phyloP scores from a whole-genome alignment of 768 basidiomycete genomes.

The Leccinum subtestaceum region DNA sequence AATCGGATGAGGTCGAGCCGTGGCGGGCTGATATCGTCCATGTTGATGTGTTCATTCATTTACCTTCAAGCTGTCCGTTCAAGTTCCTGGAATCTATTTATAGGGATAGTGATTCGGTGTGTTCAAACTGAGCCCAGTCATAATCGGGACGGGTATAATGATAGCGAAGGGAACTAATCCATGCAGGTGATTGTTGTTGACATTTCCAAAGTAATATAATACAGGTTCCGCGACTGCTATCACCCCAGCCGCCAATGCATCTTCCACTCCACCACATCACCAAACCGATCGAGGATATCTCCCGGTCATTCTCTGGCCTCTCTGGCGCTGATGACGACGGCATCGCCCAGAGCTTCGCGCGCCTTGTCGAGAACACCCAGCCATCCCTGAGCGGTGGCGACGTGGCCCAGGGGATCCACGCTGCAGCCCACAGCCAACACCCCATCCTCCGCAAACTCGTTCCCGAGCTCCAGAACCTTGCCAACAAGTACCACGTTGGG shows the following conservation, averaged over 20 bases:
- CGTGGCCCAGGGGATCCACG: slow-evolving; percentile 31
- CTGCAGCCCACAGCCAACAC: slow-evolving; percentile 30
- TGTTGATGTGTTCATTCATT: too few relatives aligned
- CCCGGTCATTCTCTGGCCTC: slow-evolving; percentile 11
- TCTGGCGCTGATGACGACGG: slow-evolving; percentile 17
- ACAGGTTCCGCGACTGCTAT: background rate
- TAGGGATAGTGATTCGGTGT: too few relatives aligned
- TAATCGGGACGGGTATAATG: too few relatives aligned
- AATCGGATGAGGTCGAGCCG: too few relatives aligned
- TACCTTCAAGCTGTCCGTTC: too few relatives aligned
- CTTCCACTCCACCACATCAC: slow-evolving; percentile 16
- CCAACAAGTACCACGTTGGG: slow-evolving; percentile 51
- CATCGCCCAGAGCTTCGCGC: slow-evolving; percentile 19
- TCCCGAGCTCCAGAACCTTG: slow-evolving; percentile 55
- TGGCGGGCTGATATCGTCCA: too few relatives aligned
- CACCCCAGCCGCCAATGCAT: slow-evolving; percentile 15
- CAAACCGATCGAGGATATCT: slow-evolving; percentile 31
- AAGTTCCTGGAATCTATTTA: too few relatives aligned
- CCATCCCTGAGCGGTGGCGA: slow-evolving; percentile 14
- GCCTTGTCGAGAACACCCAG: slow-evolving; percentile 21
- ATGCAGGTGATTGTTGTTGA: too few relatives aligned
- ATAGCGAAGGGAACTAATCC: too few relatives aligned
- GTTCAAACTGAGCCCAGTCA: too few relatives aligned
- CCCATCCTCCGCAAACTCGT: slow-evolving; percentile 47
- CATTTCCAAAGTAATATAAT: too few relatives aligned